Evolutionary conservation across 331 rosid species (phyloP).

Genomic region (Acacia pycnantha): DNA sequence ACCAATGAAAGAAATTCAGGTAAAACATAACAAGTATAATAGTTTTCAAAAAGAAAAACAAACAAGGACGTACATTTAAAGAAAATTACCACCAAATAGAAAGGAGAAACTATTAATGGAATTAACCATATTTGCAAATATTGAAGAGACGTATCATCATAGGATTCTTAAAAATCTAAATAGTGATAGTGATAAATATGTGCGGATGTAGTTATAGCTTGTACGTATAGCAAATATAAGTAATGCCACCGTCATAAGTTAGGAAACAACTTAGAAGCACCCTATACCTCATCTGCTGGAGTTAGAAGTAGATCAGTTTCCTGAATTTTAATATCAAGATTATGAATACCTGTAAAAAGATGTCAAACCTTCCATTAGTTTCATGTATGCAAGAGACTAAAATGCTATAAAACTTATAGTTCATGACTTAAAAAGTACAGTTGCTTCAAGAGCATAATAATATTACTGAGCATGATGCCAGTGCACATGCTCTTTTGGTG

Average conservation of each 20-base stretch:
- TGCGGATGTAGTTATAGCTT: neutral
- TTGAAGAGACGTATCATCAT: neutral
- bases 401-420: neutral
- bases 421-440: neutral
- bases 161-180: neutral
- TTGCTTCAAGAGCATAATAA: neutral
- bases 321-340: slow-evolving; percentile 56
- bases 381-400: neutral
- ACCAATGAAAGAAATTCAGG: slow-evolving; percentile 28
- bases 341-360: slow-evolving; percentile 51
- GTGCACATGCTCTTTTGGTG: neutral
- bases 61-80: neutral
- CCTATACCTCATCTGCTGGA: slow-evolving; percentile 69
- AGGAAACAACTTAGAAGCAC: neutral
- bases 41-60: neutral
- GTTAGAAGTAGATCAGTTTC: slow-evolving; percentile 71
- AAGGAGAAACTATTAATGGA: neutral
- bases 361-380: slow-evolving; percentile 12
- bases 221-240: neutral
- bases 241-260: neutral
- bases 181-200: neutral
- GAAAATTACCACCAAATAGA: neutral
- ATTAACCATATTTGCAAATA: neutral
- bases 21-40: neutral
- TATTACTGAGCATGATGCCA: neutral